These are phyloP conservation scores for Vanderwaltozyma yarrowii DNA, from an alignment of 805 yeast species.

Conservation along the genomic window DNA sequence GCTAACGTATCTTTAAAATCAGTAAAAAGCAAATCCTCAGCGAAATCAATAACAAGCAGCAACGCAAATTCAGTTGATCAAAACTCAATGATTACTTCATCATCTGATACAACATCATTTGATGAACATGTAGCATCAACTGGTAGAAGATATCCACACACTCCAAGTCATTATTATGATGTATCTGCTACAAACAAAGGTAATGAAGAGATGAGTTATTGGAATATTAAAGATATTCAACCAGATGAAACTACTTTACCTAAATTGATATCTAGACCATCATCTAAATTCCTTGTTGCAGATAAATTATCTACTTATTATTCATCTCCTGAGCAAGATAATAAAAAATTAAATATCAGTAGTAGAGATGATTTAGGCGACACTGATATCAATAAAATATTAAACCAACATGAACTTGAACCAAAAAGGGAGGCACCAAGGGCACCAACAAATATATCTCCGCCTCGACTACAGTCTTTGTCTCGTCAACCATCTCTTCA, in stretches of 20 bases:
- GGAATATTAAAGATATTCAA: slow-evolving; percentile 20
- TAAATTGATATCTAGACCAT: slow-evolving; percentile 5
- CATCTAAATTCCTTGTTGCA: slow-evolving; percentile 4
- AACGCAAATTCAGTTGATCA: slow-evolving; percentile 20
- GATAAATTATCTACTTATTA: slow-evolving; percentile 3
- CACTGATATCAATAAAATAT: slow-evolving; percentile 70
- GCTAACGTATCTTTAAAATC: slow-evolving; percentile 10
- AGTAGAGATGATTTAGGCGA: slow-evolving; percentile 54
- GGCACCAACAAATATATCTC: slow-evolving; percentile 38
- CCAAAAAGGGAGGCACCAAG: slow-evolving; percentile 68
- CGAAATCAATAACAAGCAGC: slow-evolving; percentile 20
- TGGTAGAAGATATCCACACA: slow-evolving; percentile 23
- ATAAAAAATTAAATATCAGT: slow-evolving; percentile 41
- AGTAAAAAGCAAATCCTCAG: slow-evolving; percentile 21
- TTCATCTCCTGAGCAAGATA: slow-evolving; percentile 7
- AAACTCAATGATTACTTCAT: slow-evolving; percentile 18
- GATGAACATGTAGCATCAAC: slow-evolving; percentile 20
- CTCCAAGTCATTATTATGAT: slow-evolving; percentile 27
- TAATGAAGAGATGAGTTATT: slow-evolving; percentile 21
- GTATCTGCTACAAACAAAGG: slow-evolving; percentile 4
- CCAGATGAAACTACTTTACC: slow-evolving; percentile 10
- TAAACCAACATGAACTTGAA: slow-evolving; percentile 37
- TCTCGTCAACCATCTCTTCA: slow-evolving; percentile 10
- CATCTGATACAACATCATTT: slow-evolving; percentile 24
- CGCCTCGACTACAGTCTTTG: slow-evolving; percentile 11